phyloP scores from a whole-genome alignment of 176 grass and related monocot genomes.

The Triticum turgidum region DNA sequence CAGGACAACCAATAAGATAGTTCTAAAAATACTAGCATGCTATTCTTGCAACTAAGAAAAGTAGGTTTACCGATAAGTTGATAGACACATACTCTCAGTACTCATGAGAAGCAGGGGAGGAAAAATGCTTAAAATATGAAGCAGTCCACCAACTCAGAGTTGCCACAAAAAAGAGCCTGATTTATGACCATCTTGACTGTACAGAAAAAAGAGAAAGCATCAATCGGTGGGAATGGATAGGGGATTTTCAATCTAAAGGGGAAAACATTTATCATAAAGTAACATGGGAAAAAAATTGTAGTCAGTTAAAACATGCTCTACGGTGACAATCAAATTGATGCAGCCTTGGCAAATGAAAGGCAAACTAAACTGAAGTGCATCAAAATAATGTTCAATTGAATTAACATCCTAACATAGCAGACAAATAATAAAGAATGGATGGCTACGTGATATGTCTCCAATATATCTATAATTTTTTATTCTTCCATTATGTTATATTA shows the following conservation, averaged over 20 bases:
- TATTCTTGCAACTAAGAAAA: background rate
- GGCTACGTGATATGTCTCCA: too few relatives aligned
- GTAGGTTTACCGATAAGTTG: background rate
- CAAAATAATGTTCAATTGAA: too few relatives aligned
- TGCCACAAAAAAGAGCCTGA: conserved; percentile 3
- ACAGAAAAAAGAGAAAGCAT: conserved; percentile 5
- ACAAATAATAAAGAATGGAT: too few relatives aligned
- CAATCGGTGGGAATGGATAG: background rate
- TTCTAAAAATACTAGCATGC: background rate
- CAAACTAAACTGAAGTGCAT: too few relatives aligned
- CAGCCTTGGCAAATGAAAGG: too few relatives aligned
- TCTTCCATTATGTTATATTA: too few relatives aligned
- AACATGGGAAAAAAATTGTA: too few relatives aligned
- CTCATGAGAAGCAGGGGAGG: background rate
- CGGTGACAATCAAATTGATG: too few relatives aligned
- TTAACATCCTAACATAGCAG: too few relatives aligned
- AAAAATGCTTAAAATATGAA: conserved; percentile 83
- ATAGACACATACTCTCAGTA: background rate
- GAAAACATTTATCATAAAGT: background rate
- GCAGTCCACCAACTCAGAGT: conserved; percentile 59
- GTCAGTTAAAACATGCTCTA: too few relatives aligned
- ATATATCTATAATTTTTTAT: too few relatives aligned
- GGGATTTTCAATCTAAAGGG: background rate
- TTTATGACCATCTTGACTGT: conserved; percentile 90
- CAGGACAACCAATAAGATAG: background rate